Conservation (phyloP, 2,329 filamentous ascomycete species). For the Stemphylium vesicarium region DNA sequence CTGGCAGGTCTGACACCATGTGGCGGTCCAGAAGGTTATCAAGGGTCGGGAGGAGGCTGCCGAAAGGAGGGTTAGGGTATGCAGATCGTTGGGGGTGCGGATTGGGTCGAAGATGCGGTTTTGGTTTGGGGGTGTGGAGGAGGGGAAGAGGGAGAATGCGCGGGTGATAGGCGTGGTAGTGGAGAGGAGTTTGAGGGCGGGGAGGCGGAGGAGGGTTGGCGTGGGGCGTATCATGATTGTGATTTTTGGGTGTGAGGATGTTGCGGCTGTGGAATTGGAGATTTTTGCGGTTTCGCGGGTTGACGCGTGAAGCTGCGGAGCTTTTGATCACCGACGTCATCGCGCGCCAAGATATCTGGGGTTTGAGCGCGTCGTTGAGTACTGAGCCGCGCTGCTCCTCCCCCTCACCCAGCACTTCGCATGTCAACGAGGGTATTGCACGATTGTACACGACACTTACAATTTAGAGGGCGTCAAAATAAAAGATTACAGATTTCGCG, state of each 20-base stretch:
- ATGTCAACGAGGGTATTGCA: neutral
- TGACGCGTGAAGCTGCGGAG: slow-evolving; percentile 3
- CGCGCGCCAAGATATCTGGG: slow-evolving; percentile 13
- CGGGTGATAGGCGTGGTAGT: neutral
- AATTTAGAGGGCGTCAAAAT: no score
- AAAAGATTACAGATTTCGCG: no score
- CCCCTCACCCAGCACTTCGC: neutral
- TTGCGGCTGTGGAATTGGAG: neutral
- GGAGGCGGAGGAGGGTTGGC: neutral
- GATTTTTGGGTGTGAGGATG: neutral
- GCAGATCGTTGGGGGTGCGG: slow-evolving; percentile 55
- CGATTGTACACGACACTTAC: no score
- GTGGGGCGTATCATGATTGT: slow-evolving; percentile 7
- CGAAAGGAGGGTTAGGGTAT: slow-evolving; percentile 56
- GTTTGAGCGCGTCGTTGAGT: slow-evolving; percentile 49
- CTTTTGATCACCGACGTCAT: slow-evolving; percentile 17
- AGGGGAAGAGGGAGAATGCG: slow-evolving; percentile 25
- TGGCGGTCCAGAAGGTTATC: slow-evolving; percentile 59
- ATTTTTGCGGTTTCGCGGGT: slow-evolving; percentile 1
- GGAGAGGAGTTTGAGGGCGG: neutral
- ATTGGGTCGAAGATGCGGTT: slow-evolving; percentile 51
- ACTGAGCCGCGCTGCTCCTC: neutral
- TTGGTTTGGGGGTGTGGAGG: slow-evolving; percentile 21
- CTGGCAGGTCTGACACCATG: slow-evolving; percentile 55
- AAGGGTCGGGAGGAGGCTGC: slow-evolving; percentile 53